Base-by-base conservation (phyloP, 345 rosid species). In the Syzygium jambos region DNA sequence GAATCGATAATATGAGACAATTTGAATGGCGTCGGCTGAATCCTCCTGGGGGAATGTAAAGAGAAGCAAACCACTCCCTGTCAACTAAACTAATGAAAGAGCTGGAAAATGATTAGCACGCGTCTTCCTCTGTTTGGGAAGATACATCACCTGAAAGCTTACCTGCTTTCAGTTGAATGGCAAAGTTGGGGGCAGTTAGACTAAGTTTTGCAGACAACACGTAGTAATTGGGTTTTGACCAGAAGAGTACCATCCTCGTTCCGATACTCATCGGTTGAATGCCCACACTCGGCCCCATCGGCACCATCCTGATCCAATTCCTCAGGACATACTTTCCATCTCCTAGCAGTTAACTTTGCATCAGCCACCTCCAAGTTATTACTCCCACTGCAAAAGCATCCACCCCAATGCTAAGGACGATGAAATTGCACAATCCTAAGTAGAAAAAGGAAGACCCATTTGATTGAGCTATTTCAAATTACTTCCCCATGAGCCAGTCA, bases 21-120 rank as follows among this genome's bases (percentile, higher is more conserved):
- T 89, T n/a, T 87, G 87, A 15, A 91, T 86, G 43, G 95, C 89
- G 85, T 95, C 86, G 10, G 87, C 87, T 56, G 93, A 89, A 68
- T 49, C 90, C 78, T 92, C 94, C 41, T 65, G 54, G 29, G 92
- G 93, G 88, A 94, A 92, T 86, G 93, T 93, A 85, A 97, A 90
- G 53, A 97, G 95, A 91, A 97, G 92, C 93, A 92, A 89, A 65
- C 98, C 99, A 90, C 98, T 94, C 82, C 92, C 93, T 30, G 92
- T 93, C 89, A 97, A 90, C 95, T 97, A 94, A 86, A 96, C 99
- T 85, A 97, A 88, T 30, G 99, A 96, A 90, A 97, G 95, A 88
- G 73, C 88, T 91, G 87, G 88, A 86, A 87, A 89, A 11, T 25
- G 90, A 78, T 90, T 89, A 65, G 49, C 88, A 43, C 21, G 85